Base-by-base conservation (phyloP, 2,329 filamentous ascomycete genomes). In the Orbilia quercus region DNA sequence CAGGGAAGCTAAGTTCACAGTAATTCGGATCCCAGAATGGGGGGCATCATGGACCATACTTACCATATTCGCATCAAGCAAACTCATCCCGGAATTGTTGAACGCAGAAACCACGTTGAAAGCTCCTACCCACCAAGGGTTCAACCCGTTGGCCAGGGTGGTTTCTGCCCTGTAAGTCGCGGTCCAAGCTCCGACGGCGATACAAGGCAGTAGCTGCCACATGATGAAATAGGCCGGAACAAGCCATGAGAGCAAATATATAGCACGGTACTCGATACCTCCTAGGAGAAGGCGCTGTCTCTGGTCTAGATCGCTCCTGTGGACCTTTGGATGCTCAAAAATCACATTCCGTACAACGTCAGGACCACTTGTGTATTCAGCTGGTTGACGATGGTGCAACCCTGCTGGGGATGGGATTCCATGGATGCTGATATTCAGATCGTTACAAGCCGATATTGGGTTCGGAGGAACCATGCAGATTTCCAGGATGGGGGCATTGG, bases 51-150 rank as follows among this genome's bases (percentile, higher is more conserved):
- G n/a, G 70, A 47, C n/a, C 4, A 34, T 89, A 0, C 85, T 85
- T 1, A 85, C 81, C 81, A 91, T 88, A 77, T 89, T 90, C 42
- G 85, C 84, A 78, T 90, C 88, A 11, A 90, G 80, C 36, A 90
- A 81, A 18, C 85, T 86, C 87, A 91, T 89, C 42, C 88, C 88
- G n/a, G 84, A 87, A 76, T 90, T 90, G 80, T 89, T 90, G 79
- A 90, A 91, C 0, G 88, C 88, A 16, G 87, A 89, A 2, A 87
- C 84, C 1, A 86, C 86, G 73, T 89, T 88, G 80, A 90, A 91
- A 47, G 87, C 84, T 42, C 88, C 88, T 1, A 87, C 82, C 88
- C 88, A 90, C 86, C 86, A 90, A 34, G 88, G 85, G 67, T 87
- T 86, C 60, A 88, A 83, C 11, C 84, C 86, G 78, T 90, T 89